Conservation (phyloP, 139 green algal species). For the Diplosphaera chodatii region DNA sequence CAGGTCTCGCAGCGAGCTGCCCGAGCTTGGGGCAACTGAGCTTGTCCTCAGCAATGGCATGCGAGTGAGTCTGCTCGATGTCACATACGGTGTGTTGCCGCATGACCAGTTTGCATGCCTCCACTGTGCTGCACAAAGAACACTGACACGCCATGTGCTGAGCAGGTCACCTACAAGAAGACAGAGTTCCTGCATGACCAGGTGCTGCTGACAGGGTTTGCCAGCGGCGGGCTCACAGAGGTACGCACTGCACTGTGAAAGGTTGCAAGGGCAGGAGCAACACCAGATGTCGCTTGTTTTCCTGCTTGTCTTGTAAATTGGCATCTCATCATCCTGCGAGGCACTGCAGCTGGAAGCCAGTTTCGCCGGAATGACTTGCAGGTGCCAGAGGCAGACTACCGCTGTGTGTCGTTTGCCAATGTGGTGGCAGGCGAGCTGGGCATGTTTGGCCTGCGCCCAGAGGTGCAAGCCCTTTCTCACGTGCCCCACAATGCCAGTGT, state of each 20-base stretch:
- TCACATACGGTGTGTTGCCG: no score
- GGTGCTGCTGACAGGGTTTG: constrained; percentile 64
- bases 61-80: constrained; percentile 41
- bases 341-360: no score
- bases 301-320: no score
- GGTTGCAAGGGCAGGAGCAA: no score
- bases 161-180: constrained; percentile 39
- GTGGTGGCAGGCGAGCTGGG: constrained; percentile 68
- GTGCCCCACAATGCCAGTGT: no score
- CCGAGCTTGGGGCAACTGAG: constrained; percentile 44
- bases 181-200: constrained; percentile 79
- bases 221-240: constrained; percentile 62
- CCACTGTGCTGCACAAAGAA: no score
- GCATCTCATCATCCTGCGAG: no score
- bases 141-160: no score
- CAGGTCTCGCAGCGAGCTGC: constrained; percentile 2
- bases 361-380: constrained; percentile 46
- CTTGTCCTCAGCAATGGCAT: constrained; percentile 78
- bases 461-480: constrained; percentile 1
- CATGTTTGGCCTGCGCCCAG: constrained; percentile 65
- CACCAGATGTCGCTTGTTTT: no score
- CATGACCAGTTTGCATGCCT: no score
- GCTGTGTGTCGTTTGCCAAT: constrained; percentile 20
- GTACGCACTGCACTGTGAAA: no score
- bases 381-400: constrained; percentile 10